A percentile compares a stretch with the other conserved stretches of the same genome.
These are phyloP conservation scores for Sphagnurus paluster DNA, from an alignment of 1,284 basidiomycete genomes.

Conservation along the genomic window DNA sequence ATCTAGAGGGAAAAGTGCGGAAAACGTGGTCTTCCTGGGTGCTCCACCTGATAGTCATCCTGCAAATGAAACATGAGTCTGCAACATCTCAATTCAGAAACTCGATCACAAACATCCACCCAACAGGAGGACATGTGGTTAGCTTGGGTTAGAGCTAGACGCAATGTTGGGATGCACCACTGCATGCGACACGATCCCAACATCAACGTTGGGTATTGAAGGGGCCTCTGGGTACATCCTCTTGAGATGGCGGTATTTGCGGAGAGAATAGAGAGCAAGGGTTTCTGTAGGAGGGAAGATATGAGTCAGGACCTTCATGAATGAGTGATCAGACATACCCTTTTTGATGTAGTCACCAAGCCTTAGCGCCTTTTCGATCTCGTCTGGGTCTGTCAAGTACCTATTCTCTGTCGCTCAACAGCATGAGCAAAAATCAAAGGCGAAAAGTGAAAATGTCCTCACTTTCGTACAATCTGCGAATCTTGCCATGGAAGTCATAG, in stretches of 20 bases:
- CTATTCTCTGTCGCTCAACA: constrained; percentile 60
- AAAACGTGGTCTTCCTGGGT: not conserved
- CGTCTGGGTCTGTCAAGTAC: constrained; percentile 63
- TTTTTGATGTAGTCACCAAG: constrained; percentile 89
- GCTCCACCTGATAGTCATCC: too few relatives aligned
- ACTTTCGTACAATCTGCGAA: constrained; percentile 75
- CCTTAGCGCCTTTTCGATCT: constrained; percentile 78
- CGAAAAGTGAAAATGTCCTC: constrained; percentile 19
- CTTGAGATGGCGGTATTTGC: constrained; percentile 84
- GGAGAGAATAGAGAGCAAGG: constrained; percentile 79
- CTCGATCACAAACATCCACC: not conserved
- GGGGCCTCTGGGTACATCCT: constrained; percentile 58
- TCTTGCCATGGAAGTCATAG: constrained; percentile 73
- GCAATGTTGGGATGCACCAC: constrained; percentile 9
- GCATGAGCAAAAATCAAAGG: constrained; percentile 5
- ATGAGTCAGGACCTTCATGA: not conserved
- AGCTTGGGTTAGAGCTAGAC: constrained; percentile 14
- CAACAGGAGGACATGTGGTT: not conserved
- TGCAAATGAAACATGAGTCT: not conserved
- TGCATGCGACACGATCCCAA: constrained; percentile 9
- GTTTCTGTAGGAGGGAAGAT: constrained; percentile 57
- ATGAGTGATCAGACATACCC: constrained; percentile 45
- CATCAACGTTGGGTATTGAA: constrained; percentile 7
- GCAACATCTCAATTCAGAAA: not conserved
- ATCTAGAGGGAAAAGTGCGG: not conserved